Base-by-base conservation (phyloP, 495 filamentous ascomycete genomes). In the Xylaria bambusicola region DNA sequence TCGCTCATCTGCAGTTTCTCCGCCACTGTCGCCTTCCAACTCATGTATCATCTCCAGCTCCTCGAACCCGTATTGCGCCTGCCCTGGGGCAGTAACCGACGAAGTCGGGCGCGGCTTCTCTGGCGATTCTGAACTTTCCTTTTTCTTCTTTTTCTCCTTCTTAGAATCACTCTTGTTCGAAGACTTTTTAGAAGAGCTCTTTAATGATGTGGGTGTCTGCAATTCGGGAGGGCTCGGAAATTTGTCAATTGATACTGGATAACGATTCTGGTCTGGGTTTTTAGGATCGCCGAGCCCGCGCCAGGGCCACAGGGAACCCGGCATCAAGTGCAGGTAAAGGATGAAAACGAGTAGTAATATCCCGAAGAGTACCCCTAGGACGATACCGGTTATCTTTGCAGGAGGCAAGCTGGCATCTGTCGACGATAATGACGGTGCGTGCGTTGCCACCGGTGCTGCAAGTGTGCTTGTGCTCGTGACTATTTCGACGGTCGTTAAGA, bases 291-390 rank as follows among this genome's bases (percentile, higher is more conserved):
- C n/a, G n/a, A n/a, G n/a, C n/a, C n/a, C n/a, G n/a, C n/a, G n/a
- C n/a, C n/a, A n/a, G n/a, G n/a, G n/a, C n/a, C n/a, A n/a, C n/a
- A n/a, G n/a, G n/a, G n/a, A n/a, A n/a, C n/a, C n/a, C n/a, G n/a
- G 57, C n/a, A 26, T 60, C 8, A 60, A 24, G 23, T 45, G 6
- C 23, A 60, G 8, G 29, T 60, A 60, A 29, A 53, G 21, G 29
- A 60, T 23, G 18, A 53, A n/a, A 10, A 53, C 29, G 5, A 60
- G 18, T 8, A 60, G 15, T 9, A 60, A 31, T 2, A 60, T 10
- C 15, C 57, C 49, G n/a, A 13, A 6, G 13, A 46, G 18, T 40
- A 31, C 18, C 13, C 57, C 49, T 9, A 46, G 5, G 4, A 60
- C 40, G 13, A 47, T 51, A 1, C 48, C 57, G 20, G 31, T 31